A percentile compares a stretch with the other conserved stretches of the same genome.
Conservation (phyloP, 129 eudicot species). For the Lactuca sativa region DNA sequence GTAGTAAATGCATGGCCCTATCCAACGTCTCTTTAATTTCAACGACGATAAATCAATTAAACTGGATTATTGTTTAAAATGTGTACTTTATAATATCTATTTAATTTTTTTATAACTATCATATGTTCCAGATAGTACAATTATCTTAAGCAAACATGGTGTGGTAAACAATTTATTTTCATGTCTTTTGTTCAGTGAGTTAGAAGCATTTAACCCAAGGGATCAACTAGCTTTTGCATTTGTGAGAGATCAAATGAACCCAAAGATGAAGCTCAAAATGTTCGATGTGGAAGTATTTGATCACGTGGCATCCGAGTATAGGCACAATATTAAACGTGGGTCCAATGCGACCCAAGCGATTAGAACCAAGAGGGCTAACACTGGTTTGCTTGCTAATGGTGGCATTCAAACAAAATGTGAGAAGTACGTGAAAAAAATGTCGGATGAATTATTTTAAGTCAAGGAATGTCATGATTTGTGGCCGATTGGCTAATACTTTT, state of each 20-base stretch:
- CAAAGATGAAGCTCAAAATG: constrained; percentile 71
- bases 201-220: constrained; percentile 92
- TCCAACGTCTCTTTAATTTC: constrained; percentile 11
- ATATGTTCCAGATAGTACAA: constrained; percentile 95
- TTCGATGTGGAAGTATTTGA: constrained; percentile 88
- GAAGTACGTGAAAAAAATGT: constrained; percentile 58
- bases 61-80: no score
- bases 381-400: constrained; percentile 42
- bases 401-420: constrained; percentile 52
- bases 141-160: constrained; percentile 82
- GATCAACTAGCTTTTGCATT: constrained; percentile 87
- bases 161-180: constrained; percentile 63
- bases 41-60: neutral
- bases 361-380: constrained; percentile 45
- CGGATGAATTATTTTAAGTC: constrained; percentile 47
- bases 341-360: constrained; percentile 2
- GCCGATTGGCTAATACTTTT: neutral
- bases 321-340: constrained; percentile 73
- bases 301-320: constrained; percentile 75
- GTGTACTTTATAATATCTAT: no score
- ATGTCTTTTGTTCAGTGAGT: constrained; percentile 83
- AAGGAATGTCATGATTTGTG: neutral
- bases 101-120: constrained; percentile 8
- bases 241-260: constrained; percentile 84
- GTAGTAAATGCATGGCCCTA: constrained; percentile 25